phyloP scores from a whole-genome alignment of 768 basidiomycete genomes.

The Lactarius hengduanensis region DNA sequence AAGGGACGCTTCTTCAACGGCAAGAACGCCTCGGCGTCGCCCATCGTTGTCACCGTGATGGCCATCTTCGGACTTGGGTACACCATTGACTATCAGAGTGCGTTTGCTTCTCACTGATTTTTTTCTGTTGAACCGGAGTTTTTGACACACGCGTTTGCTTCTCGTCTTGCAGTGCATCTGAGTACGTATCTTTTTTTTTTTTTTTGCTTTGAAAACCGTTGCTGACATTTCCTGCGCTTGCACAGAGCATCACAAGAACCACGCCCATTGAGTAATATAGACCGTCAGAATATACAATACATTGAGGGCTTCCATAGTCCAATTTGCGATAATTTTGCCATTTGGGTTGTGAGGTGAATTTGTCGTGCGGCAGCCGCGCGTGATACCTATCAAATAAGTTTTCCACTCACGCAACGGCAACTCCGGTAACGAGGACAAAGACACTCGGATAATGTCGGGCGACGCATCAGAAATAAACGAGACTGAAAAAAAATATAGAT shows the following conservation, averaged over 20 bases:
- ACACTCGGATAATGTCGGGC: not conserved
- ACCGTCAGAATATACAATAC: conserved; percentile 6
- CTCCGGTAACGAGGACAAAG: not conserved
- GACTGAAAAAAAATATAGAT: conserved; percentile 17
- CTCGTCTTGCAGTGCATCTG: conserved; percentile 63
- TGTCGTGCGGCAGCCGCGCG: not conserved
- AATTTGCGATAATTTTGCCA: conserved; percentile 5
- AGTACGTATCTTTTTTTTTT: conserved; percentile 49
- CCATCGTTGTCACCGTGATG: conserved; percentile 60
- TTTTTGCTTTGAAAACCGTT: not conserved
- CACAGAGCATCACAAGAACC: conserved; percentile 90
- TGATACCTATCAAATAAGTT: no score
- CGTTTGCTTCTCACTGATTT: conserved; percentile 36
- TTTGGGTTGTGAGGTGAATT: not conserved
- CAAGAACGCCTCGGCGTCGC: conserved; percentile 76
- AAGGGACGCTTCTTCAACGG: conserved; percentile 84
- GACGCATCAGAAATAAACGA: not conserved
- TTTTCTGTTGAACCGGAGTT: not conserved
- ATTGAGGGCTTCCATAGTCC: conserved; percentile 11
- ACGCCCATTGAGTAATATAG: conserved; percentile 57
- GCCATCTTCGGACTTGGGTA: conserved; percentile 77
- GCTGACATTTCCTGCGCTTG: not conserved
- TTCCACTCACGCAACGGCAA: not conserved
- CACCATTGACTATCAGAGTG: conserved; percentile 88
- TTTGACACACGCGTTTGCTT: not conserved